These are phyloP conservation scores for Silene uniflora DNA, from an alignment of 148 eudicot species.

Conservation along the genomic window DNA sequence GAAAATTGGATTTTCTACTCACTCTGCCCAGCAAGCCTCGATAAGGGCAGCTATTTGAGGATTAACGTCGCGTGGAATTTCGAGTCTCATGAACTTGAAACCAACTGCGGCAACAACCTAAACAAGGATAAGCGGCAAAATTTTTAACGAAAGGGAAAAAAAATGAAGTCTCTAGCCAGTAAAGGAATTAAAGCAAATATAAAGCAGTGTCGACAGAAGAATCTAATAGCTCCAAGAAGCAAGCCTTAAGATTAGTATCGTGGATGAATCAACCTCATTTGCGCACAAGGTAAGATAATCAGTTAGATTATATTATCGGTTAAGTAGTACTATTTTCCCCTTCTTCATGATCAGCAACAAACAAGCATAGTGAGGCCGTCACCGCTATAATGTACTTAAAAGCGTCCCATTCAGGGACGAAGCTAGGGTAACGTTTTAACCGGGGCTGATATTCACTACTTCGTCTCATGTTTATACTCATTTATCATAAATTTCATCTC, in stretches of 20 bases:
- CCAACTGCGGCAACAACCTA: conserved; percentile 97
- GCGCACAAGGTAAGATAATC: not conserved
- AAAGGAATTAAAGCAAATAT: not conserved
- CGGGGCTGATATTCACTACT: no score
- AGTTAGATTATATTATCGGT: not conserved
- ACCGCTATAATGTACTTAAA: no score
- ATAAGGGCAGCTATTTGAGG: conserved; percentile 75
- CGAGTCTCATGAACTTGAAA: conserved; percentile 75
- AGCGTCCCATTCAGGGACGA: no score
- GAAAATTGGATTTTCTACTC: conserved; percentile 26
- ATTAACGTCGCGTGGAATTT: conserved; percentile 70
- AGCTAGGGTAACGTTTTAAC: no score
- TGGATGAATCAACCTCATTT: not conserved
- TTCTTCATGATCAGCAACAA: no score
- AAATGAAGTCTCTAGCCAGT: not conserved
- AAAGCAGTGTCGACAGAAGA: not conserved
- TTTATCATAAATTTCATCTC: no score
- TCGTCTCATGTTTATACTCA: no score
- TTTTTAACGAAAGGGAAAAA: not conserved
- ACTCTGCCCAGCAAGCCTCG: conserved; percentile 93
- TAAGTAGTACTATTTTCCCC: no score
- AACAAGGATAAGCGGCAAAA: conserved; percentile 1
- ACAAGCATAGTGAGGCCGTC: no score
- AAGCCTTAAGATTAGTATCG: not conserved
- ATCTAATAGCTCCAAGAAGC: not conserved